Base-by-base conservation (phyloP, 106 monocot species). In the Cymbidium sinense region DNA sequence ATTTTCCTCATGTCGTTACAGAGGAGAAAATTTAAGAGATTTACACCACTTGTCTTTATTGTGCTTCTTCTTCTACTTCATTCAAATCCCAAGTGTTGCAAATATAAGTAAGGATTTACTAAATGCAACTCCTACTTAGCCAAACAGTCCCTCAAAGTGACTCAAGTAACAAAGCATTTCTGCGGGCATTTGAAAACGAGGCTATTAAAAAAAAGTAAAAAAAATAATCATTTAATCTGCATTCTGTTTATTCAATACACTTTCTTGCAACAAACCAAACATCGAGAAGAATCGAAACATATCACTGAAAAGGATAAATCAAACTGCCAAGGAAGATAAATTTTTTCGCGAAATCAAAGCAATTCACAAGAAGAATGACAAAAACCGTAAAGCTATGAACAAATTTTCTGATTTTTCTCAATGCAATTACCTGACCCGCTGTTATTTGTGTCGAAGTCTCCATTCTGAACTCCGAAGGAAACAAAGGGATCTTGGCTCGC, bases 361-460 rank as follows among this genome's bases (percentile, higher is more conserved):
- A 37, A 39, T 43, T 44, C 13, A 74, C 3, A 27, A 43, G 4
- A 44, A 43, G 11, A n/a, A 11, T 2, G 21, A 35, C 20, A 20
- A 27, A 36, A 23, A 41, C 39, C 12, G 47, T 29, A n/a, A 71
- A 71, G 2, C 19, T 37, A 3, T 4, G 71, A 37, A 37, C 37
- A 0, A 9, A 39, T n/a, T 37, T 74, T 74, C 74, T 13, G 11
- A 44, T 44, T 43, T n/a, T 2, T 0, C 17, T 8, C 18, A 44
- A 4, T 37, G 18, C 11, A 12, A 28, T 43, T 74, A 74, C 74
- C 74, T 74, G 74, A 28, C 74, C 74, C 44, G 74, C 36, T 4
- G 74, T 43, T 74, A 74, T 41, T 44, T 41, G 44, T 2, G 21
- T 44, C 23, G 27, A 47, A 74, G 23, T 47, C 43, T 44, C 27